These are phyloP conservation scores for Fraxinus angustifolia DNA, from an alignment of 305 asterid species.

Conservation along the genomic window DNA sequence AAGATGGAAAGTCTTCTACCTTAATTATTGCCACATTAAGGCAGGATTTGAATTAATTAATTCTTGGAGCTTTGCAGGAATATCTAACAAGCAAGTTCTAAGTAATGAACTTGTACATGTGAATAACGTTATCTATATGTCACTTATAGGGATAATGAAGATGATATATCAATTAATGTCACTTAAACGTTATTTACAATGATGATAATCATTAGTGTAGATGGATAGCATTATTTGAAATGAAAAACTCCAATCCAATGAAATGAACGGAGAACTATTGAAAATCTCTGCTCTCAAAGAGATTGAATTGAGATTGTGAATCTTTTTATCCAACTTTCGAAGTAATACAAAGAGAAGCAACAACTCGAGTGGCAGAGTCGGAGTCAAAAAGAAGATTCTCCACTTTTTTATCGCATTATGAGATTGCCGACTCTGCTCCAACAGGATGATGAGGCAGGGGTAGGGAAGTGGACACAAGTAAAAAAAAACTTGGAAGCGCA, in stretches of 20 bases:
- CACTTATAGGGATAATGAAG: neutral
- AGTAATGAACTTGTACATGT: neutral
- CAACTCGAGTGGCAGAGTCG: neutral
- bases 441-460: neutral
- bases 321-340: neutral
- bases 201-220: neutral
- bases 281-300: neutral
- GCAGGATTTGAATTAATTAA: neutral
- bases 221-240: neutral
- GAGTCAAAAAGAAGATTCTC: too few relatives aligned
- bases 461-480: neutral
- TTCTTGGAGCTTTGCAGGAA: neutral
- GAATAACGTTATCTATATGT: neutral
- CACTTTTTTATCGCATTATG: neutral
- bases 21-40: neutral
- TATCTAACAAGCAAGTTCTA: neutral
- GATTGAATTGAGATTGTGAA: neutral
- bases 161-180: neutral
- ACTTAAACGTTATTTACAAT: neutral
- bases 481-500: neutral
- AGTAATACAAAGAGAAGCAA: neutral
- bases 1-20: neutral
- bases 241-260: neutral
- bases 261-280: neutral
- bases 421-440: neutral